These are phyloP conservation scores for Mycosarcoma mackinlayi DNA, from an alignment of 1,284 basidiomycete genomes.

Conservation along the genomic window DNA sequence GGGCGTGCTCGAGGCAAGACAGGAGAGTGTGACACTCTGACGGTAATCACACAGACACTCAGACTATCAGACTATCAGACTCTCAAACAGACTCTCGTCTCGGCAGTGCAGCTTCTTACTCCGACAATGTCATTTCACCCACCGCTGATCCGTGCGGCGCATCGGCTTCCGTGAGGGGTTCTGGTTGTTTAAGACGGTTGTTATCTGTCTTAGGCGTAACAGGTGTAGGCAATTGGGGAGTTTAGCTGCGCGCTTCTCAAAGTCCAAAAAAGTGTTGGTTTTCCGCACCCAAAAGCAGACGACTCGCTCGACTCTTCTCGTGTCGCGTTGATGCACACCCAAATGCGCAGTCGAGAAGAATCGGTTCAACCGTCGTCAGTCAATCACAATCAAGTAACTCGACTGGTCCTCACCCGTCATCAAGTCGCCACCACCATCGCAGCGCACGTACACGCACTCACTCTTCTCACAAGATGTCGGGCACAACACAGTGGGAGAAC, in stretches of 20 bases:
- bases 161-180: conserved; percentile 9
- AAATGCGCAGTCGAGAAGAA: conserved; percentile 3
- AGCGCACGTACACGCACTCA: not conserved
- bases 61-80: too few species aligned
- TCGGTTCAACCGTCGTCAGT: too few species aligned
- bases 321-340: conserved; percentile 37
- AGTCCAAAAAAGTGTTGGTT: conserved; percentile 12
- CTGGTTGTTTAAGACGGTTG: too few species aligned
- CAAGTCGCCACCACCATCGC: not conserved
- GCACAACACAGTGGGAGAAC: conserved; percentile 78
- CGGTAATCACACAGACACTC: too few species aligned
- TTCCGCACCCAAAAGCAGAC: too few species aligned
- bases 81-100: too few species aligned
- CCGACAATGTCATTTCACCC: not conserved
- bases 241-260: too few species aligned
- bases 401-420: conserved; percentile 3
- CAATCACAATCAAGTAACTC: not conserved
- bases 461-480: conserved; percentile 23
- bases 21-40: not conserved
- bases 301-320: too few species aligned
- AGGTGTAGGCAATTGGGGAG: too few species aligned
- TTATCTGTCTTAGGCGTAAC: too few species aligned
- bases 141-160: conserved; percentile 33
- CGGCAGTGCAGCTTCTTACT: too few species aligned
- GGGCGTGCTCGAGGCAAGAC: not conserved